Conservation (phyloP, 2,329 filamentous ascomycete species). For the Colletotrichum orbiculare region DNA sequence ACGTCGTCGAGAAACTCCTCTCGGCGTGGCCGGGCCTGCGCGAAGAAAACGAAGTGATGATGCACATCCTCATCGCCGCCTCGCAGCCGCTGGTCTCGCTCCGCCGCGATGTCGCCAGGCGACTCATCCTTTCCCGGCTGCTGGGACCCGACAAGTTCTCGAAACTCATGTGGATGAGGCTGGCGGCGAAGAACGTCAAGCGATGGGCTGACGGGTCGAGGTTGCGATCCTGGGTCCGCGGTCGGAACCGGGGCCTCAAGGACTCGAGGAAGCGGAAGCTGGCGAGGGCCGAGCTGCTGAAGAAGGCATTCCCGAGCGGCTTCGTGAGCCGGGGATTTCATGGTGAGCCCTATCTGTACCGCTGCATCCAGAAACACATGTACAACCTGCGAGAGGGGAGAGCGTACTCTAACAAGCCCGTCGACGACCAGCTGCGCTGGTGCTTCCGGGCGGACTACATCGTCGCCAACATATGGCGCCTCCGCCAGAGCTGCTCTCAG, state of each 20-base stretch:
- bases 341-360: not conserved
- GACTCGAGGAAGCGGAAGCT: not conserved
- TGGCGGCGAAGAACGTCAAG: not conserved
- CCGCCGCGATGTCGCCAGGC: not conserved
- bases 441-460: slow-evolving; percentile 11
- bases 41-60: slow-evolving; percentile 2
- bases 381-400: not conserved
- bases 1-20: not conserved
- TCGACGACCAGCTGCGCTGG: slow-evolving; percentile 8
- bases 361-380: not conserved
- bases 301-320: not conserved
- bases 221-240: slow-evolving; percentile 2
- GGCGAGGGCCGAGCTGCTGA: not conserved
- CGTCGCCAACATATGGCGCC: slow-evolving; percentile 3
- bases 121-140: not conserved
- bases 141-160: not conserved
- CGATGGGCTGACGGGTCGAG: slow-evolving; percentile 1
- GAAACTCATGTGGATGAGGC: not conserved
- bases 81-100: slow-evolving; percentile 1
- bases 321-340: not conserved
- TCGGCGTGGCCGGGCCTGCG: not conserved
- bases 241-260: not conserved
- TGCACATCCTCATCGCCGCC: not conserved
- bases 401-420: not conserved
- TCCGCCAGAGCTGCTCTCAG: not conserved